A percentile compares a stretch with the other conserved stretches of the same genome.
Conservation (phyloP, 208 protist genomes). For the Crithidia brevicula region DNA sequence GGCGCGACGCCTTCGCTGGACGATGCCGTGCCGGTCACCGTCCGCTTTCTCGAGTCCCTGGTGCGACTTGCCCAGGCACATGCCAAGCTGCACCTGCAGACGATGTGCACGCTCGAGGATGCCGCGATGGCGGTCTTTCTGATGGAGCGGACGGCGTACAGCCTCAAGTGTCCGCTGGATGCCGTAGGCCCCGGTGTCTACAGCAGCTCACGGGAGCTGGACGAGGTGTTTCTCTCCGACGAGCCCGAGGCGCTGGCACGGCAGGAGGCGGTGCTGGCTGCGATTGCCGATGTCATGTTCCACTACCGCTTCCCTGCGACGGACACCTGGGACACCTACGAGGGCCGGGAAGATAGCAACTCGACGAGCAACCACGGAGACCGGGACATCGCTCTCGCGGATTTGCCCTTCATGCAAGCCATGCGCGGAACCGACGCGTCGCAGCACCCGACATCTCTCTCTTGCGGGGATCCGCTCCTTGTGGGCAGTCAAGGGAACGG, state of each 20-base stretch:
- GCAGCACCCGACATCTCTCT: background rate
- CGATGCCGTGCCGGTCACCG: conserved; percentile 94
- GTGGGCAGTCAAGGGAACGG: background rate
- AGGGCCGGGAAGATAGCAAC: conserved; percentile 8
- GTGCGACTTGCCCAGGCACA: conserved; percentile 96
- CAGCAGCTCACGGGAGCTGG: conserved; percentile 74
- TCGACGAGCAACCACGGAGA: background rate
- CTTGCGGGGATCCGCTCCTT: background rate
- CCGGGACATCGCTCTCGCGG: conserved; percentile 22
- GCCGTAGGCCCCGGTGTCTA: conserved; percentile 61
- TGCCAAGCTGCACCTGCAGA: conserved; percentile 93
- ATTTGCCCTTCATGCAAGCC: conserved; percentile 37
- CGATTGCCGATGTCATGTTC: conserved; percentile 65
- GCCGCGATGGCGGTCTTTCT: conserved; percentile 89
- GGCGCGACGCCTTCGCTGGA: conserved; percentile 71
- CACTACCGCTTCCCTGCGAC: conserved; percentile 38
- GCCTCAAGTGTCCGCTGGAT: conserved; percentile 82
- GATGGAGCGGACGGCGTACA: conserved; percentile 86
- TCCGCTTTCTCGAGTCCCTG: conserved; percentile 96
- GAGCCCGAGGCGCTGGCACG: conserved; percentile 30
- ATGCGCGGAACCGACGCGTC: conserved; percentile 16
- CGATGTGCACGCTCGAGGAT: conserved; percentile 75
- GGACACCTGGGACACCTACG: conserved; percentile 6
- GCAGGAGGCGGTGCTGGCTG: conserved; percentile 59
- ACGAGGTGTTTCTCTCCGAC: conserved; percentile 72